A percentile compares a stretch with the other conserved stretches of the same genome.
Evolutionary conservation across 169 alveolate species (phyloP).

Genomic region (Plasmodium cynomolgi): DNA sequence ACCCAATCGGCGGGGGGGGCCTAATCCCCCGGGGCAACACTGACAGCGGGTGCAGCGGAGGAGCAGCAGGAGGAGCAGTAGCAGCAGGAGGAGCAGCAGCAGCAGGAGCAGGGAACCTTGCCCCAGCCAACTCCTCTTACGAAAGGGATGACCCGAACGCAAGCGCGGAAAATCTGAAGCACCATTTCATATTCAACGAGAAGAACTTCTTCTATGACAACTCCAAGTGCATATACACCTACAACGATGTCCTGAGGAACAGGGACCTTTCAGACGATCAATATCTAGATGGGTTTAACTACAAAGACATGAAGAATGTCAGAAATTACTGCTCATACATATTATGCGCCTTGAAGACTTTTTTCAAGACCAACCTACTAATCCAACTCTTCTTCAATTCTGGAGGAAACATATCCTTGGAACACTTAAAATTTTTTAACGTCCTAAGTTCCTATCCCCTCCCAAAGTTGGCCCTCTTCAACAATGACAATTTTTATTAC

Average conservation of each 20-base stretch:
- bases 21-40: not conserved
- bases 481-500: slow-evolving; percentile 37
- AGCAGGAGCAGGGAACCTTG: not conserved
- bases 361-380: slow-evolving; percentile 41
- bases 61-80: not conserved
- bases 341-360: slow-evolving; percentile 51
- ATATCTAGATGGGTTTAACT: slow-evolving; percentile 69
- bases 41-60: not conserved
- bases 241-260: slow-evolving; percentile 65
- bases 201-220: slow-evolving; percentile 73
- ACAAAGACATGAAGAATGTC: slow-evolving; percentile 61
- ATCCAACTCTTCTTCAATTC: slow-evolving; percentile 38
- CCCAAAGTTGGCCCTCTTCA: slow-evolving; percentile 40
- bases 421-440: slow-evolving; percentile 42
- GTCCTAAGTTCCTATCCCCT: slow-evolving; percentile 42
- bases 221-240: slow-evolving; percentile 57
- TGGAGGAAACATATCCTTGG: slow-evolving; percentile 48
- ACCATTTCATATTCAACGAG: slow-evolving; percentile 41
- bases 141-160: slow-evolving; percentile 24
- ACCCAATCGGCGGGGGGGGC: not conserved
- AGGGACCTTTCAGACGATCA: slow-evolving; percentile 40
- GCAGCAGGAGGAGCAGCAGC: not conserved
- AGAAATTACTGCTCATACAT: slow-evolving; percentile 68
- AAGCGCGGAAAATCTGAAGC: not conserved
- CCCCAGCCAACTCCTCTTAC: not conserved